These are phyloP conservation scores for Leptographium radiaticola DNA, from an alignment of 2,329 filamentous ascomycete genomes.

Conservation along the genomic window DNA sequence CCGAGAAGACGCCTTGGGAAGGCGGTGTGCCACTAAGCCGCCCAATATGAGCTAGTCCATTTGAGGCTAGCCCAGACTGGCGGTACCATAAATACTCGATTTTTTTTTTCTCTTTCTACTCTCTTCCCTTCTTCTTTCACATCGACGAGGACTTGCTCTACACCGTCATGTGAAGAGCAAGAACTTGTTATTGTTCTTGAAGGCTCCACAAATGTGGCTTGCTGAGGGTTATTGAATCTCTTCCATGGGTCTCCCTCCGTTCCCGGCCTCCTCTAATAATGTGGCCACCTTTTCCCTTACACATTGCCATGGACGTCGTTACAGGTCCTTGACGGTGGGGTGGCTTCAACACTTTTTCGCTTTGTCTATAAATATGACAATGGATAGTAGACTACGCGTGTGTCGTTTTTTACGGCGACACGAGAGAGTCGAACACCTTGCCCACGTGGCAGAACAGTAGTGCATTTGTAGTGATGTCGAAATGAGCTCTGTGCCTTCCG, in stretches of 20 bases:
- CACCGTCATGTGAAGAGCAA: slow-evolving; percentile 38
- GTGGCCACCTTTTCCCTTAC: slow-evolving; percentile 30
- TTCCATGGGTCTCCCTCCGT: slow-evolving; percentile 40
- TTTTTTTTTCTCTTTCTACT: slow-evolving; percentile 5
- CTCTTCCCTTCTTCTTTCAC: slow-evolving; percentile 14
- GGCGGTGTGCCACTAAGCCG: not conserved
- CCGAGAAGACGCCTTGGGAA: not conserved
- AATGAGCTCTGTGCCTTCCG: no score
- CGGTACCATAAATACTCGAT: not conserved
- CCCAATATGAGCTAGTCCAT: not conserved
- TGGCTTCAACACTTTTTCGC: slow-evolving; percentile 29
- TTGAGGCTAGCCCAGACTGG: not conserved
- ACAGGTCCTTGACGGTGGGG: slow-evolving; percentile 38
- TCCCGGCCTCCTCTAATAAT: slow-evolving; percentile 38
- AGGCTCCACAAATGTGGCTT: slow-evolving; percentile 41
- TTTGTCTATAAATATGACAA: no score
- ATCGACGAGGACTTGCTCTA: slow-evolving; percentile 19
- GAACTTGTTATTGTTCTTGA: slow-evolving; percentile 20
- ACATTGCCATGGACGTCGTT: slow-evolving; percentile 28
- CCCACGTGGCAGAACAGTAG: no score
- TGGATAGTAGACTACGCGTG: no score
- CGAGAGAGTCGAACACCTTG: no score
- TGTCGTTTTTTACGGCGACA: no score
- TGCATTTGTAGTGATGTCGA: no score
- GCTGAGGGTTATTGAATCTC: slow-evolving; percentile 33